phyloP scores from a whole-genome alignment of 768 basidiomycete genomes.

The Pleurotus ostreatus region DNA sequence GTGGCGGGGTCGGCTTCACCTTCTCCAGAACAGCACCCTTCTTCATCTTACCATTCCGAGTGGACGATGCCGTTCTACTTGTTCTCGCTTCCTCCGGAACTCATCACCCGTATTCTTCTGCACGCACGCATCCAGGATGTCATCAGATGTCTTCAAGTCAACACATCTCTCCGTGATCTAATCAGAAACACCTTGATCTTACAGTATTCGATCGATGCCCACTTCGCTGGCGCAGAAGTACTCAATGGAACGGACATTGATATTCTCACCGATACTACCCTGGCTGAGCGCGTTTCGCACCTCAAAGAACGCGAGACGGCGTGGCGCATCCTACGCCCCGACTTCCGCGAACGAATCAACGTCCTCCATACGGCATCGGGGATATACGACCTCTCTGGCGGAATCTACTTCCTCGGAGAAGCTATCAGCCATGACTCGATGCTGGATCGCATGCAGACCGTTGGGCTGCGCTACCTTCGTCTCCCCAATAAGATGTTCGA shows the following conservation, averaged over 20 bases:
- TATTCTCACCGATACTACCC: constrained; percentile 14
- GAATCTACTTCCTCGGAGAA: constrained; percentile 34
- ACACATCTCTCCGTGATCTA: constrained; percentile 18
- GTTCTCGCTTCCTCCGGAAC: constrained; percentile 26
- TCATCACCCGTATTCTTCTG: constrained; percentile 25
- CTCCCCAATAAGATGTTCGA: constrained; percentile 27
- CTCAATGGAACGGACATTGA: constrained; percentile 23
- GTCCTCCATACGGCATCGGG: constrained; percentile 27
- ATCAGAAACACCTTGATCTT: constrained; percentile 23
- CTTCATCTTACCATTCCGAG: too few species aligned
- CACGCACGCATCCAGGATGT: constrained; percentile 23
- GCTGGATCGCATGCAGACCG: constrained; percentile 9
- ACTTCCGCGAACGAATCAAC: constrained; percentile 21
- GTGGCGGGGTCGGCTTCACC: too few species aligned
- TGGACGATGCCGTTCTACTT: constrained; percentile 8
- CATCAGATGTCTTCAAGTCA: constrained; percentile 16
- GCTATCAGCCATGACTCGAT: background rate
- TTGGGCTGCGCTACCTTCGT: constrained; percentile 25
- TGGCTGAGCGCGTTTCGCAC: constrained; percentile 20
- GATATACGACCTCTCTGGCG: constrained; percentile 40
- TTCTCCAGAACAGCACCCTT: too few species aligned
- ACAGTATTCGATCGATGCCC: constrained; percentile 27
- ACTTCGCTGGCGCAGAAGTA: constrained; percentile 16
- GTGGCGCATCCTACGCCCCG: constrained; percentile 24
- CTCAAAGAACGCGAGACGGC: constrained; percentile 23